Evolutionary conservation across 1,284 basidiomycete genomes (phyloP).

Genomic region (Fomes fomentarius): DNA sequence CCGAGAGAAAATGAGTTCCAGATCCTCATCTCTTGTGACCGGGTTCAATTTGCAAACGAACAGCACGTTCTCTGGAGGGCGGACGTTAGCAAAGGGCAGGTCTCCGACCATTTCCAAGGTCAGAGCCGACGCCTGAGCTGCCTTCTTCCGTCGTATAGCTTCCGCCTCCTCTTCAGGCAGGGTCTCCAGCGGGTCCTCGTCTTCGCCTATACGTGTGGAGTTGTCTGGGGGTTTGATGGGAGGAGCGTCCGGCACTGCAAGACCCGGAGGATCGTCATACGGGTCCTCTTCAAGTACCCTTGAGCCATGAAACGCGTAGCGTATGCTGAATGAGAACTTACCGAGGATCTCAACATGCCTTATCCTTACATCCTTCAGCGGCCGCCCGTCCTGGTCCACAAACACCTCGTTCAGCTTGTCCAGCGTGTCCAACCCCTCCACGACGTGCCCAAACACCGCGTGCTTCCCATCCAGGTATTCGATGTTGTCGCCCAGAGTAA

Average conservation of each 20-base stretch:
- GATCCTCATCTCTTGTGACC: constrained; percentile 93
- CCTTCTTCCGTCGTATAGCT: constrained; percentile 75
- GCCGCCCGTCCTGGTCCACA: constrained; percentile 86
- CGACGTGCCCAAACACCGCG: constrained; percentile 93
- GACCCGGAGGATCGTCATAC: constrained; percentile 83
- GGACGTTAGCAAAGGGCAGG: constrained; percentile 95
- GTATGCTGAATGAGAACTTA: constrained; percentile 40
- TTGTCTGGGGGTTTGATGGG: constrained; percentile 84
- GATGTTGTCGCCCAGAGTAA: constrained; percentile 89
- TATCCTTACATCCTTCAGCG: constrained; percentile 93
- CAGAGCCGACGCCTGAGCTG: constrained; percentile 90
- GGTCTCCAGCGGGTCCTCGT: constrained; percentile 82
- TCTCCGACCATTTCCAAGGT: constrained; percentile 99
- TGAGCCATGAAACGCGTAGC: constrained; percentile 2
- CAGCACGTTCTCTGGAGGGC: constrained; percentile 97
- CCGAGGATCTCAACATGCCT: constrained; percentile 92
- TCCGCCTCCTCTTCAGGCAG: constrained; percentile 86
- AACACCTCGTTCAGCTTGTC: constrained; percentile 94
- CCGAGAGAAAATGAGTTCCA: constrained; percentile 96
- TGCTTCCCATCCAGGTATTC: constrained; percentile 97
- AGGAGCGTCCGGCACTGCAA: constrained; percentile 74
- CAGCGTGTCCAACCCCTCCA: constrained; percentile 92
- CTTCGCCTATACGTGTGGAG: constrained; percentile 87
- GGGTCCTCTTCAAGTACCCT: constrained; percentile 78
- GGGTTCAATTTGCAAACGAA: constrained; percentile 99